Percentiles rank a stretch among this genome's conserved stretches.
Conservation (phyloP, 352 stramenopile genomes). For the Pythium monospermum region DNA sequence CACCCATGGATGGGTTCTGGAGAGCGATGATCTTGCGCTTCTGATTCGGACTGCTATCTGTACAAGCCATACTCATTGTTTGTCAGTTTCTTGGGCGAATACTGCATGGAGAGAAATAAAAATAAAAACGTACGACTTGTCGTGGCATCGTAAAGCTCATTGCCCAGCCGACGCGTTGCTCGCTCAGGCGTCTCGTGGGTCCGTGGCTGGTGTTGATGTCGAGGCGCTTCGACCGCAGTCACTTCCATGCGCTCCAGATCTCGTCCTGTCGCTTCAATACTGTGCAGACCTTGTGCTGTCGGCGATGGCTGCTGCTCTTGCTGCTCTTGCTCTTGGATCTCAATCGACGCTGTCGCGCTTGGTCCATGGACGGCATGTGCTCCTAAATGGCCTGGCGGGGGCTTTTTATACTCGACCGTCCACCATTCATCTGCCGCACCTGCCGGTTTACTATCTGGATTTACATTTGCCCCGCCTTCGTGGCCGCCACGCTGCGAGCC, state of each 20-base stretch:
- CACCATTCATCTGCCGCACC: conserved; percentile 19
- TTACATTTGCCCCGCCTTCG: neutral
- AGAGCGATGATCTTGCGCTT: conserved; percentile 65
- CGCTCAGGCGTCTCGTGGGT: conserved; percentile 43
- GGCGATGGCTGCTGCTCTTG: conserved; percentile 7
- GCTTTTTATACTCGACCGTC: conserved; percentile 21
- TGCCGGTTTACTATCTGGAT: neutral
- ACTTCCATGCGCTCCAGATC: conserved; percentile 9
- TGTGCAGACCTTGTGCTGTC: neutral
- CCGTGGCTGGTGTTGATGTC: neutral
- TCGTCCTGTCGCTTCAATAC: conserved; percentile 1
- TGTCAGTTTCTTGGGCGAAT: neutral
- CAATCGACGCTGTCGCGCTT: neutral
- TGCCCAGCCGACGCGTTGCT: conserved; percentile 25
- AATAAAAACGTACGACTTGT: conserved; percentile 15
- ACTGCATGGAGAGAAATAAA: neutral
- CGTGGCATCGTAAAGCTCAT: conserved; percentile 24
- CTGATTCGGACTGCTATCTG: conserved; percentile 56
- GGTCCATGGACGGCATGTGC: conserved; percentile 13
- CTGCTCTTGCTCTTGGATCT: neutral
- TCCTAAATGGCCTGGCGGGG: conserved; percentile 24
- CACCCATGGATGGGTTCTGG: conserved; percentile 25
- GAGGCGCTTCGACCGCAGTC: neutral
- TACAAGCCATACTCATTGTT: neutral
- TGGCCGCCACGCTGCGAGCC: neutral